These are phyloP conservation scores for Macrolepiota fuliginosa DNA, from an alignment of 768 basidiomycete genomes.

Conservation along the genomic window DNA sequence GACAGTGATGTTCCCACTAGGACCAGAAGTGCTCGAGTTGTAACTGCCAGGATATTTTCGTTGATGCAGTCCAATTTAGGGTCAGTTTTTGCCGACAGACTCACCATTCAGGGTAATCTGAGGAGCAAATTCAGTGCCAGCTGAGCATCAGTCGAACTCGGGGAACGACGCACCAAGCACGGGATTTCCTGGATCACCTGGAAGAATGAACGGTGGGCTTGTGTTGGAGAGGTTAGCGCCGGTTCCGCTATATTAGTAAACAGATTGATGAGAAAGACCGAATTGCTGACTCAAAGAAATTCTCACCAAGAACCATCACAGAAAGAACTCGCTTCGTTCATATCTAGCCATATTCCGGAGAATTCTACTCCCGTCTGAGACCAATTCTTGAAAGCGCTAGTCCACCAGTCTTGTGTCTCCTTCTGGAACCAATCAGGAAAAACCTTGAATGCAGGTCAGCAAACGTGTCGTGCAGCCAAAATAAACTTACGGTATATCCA, in stretches of 20 bases:
- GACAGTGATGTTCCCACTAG: slow-evolving; percentile 73
- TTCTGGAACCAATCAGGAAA: slow-evolving; percentile 32
- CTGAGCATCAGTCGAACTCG: background rate
- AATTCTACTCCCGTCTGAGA: slow-evolving; percentile 26
- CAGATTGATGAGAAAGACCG: slow-evolving; percentile 4
- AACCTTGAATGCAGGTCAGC: slow-evolving; percentile 16
- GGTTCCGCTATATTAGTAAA: slow-evolving; percentile 42
- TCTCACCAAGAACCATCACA: slow-evolving; percentile 33
- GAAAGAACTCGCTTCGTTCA: slow-evolving; percentile 34
- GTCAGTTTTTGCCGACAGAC: slow-evolving; percentile 8
- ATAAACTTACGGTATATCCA: slow-evolving; percentile 55
- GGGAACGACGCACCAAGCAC: slow-evolving; percentile 32
- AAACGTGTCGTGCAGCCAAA: background rate
- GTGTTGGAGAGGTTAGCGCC: slow-evolving; percentile 55
- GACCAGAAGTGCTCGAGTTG: slow-evolving; percentile 56
- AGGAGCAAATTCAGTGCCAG: slow-evolving; percentile 11
- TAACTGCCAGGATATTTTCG: slow-evolving; percentile 41
- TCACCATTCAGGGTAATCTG: slow-evolving; percentile 70
- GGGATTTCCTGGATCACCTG: slow-evolving; percentile 51
- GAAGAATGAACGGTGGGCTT: slow-evolving; percentile 51
- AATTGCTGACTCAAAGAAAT: background rate
- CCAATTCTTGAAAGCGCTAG: slow-evolving; percentile 30
- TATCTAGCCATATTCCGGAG: slow-evolving; percentile 33
- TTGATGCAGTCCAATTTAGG: slow-evolving; percentile 3
- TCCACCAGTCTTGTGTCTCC: slow-evolving; percentile 30